Base-by-base conservation (phyloP, 805 yeast genomes). In the Spencermartinsiella europaea region DNA sequence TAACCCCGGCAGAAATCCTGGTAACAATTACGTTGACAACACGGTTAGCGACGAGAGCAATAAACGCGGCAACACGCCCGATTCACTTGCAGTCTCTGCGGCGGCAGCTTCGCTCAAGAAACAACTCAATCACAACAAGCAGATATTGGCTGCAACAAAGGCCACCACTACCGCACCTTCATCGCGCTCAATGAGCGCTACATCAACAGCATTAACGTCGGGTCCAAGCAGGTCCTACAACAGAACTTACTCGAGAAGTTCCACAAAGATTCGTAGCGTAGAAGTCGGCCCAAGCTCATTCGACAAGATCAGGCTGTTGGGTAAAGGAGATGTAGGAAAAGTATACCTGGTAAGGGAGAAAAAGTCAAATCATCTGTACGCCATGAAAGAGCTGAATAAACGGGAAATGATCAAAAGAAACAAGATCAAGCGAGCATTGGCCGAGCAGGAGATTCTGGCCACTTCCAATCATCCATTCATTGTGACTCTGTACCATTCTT, bases 291-390 rank as follows among this genome's bases (percentile, higher is more conserved):
- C 95, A 2, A 77, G 78, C 38, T 84, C 93, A 21, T 93, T 93
- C 63, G 96, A 90, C 55, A 91, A 88, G 62, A 78, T 93, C 45
- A 80, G 86, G 55, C 69, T 93, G n/a, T 69, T 93, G 42, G 99
- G 99, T 3, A 87, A 87, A 61, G 99, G 99, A 48, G 99, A 93
- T 60, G 98, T 93, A 33, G 99, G 99, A 2, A 90, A 88, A 63
- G 99, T 93, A 20, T 93, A 86, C 59, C 69, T 93, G 21, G 99
- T 93, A 3, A 76, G 84, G 50, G 96, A 95, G 57, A 87, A 85
- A 61, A 68, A 73, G 34, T 73, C 90, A 2, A 79, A 81, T 53
- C 78, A 81, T 53, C 67, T 89, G 28, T 93, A 81, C 62, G 99
- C 99, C 4, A 84, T 93, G 91, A 93, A 93, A 62, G 87, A 93